phyloP scores from a whole-genome alignment of 2,329 filamentous ascomycete genomes.

The Lachnellula cervina region DNA sequence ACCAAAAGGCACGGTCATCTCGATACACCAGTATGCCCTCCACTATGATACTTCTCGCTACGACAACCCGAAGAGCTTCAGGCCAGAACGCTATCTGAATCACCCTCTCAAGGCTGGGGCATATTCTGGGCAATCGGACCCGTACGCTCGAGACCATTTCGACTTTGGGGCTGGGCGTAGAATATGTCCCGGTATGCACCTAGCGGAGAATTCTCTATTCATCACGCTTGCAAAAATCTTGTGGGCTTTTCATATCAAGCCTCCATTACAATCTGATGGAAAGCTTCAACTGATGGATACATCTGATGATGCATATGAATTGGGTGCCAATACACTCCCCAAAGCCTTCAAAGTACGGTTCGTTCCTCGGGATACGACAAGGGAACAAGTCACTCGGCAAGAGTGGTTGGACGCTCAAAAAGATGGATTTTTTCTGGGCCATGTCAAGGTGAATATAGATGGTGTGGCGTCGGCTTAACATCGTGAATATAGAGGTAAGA shows the following conservation, averaged over 20 bases:
- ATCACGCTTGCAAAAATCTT: not conserved
- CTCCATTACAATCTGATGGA: slow-evolving; percentile 34
- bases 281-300: slow-evolving; percentile 27
- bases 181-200: slow-evolving; percentile 52
- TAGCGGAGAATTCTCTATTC: slow-evolving; percentile 2
- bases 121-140: slow-evolving; percentile 50
- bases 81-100: slow-evolving; percentile 36
- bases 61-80: slow-evolving; percentile 37
- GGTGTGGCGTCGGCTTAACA: not conserved
- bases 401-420: not conserved
- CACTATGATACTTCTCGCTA: slow-evolving; percentile 34
- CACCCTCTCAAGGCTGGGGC: slow-evolving; percentile 3
- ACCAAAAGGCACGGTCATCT: slow-evolving; percentile 36
- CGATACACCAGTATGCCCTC: slow-evolving; percentile 36
- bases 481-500: not conserved
- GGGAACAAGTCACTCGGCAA: not conserved
- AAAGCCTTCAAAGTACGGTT: slow-evolving; percentile 4
- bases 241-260: slow-evolving; percentile 34
- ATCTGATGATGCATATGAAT: slow-evolving; percentile 4
- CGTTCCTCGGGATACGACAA: not conserved
- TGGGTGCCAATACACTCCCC: not conserved
- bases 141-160: slow-evolving; percentile 35
- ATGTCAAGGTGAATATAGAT: not conserved
- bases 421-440: not conserved
- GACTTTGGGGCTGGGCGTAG: slow-evolving; percentile 36